Base-by-base conservation (phyloP, 2,329 filamentous ascomycete genomes). In the Calonectria hongkongensis region DNA sequence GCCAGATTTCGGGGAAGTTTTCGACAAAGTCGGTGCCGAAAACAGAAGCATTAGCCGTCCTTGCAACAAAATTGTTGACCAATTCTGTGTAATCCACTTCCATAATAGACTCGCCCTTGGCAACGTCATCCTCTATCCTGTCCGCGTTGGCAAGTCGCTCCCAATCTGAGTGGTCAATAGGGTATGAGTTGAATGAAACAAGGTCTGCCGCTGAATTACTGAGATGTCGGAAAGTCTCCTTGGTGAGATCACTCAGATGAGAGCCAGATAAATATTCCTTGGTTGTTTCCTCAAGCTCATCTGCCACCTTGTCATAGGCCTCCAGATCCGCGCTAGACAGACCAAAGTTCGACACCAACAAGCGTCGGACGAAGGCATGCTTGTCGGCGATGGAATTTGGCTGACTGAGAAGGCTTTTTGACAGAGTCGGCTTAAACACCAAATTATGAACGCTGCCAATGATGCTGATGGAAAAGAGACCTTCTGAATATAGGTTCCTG, bases 11-110 rank as follows among this genome's bases (percentile, higher is more conserved):
- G 3, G 83, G 81, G 16, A 83, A 86, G 73, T 86, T 84, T 33
- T 85, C 81, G 54, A 85, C 80, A 76, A 86, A 85, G 70, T 86
- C 83, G 3, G 82, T 83, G n/a, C 85, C 85, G 58, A 85, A 82
- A 6, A 86, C 76, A 2, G 83, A 79, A 4, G 79, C 74, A 15
- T 80, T 85, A 10, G 83, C 81, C 2, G 83, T 82, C 25, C 77
- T 79, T 30, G 83, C 82, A 10, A 85, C 78, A 70, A 84, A 86
- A 70, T 82, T 82, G 16, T 81, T 83, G 3, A 81, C 76, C 36
- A 86, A 73, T 25, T 81, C 80, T 50, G 81, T 79, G 54, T 84
- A 74, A 39, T 85, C 82, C 1, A 78, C 80, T 25, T 84, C 81
- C 72, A 85, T 83, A 50, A 79, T 79, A 3, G 69, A 71, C 18